Conservation (phyloP, 768 basidiomycete genomes). For the Rhizopogon vulgaris region DNA sequence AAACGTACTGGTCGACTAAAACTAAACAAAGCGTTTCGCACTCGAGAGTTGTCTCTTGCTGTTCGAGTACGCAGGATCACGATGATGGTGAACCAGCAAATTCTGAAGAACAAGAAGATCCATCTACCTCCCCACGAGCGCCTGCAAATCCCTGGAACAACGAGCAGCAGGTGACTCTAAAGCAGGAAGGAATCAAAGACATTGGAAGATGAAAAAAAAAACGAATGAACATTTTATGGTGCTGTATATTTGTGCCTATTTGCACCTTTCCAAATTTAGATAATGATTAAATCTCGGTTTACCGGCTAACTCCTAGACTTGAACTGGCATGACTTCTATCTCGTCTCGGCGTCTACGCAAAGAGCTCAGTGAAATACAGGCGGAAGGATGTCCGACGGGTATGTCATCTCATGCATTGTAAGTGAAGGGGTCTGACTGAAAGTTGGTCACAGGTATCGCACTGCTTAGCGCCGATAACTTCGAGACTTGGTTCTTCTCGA, state of each 20-base stretch:
- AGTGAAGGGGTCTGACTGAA: background rate
- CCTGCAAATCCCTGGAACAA: slow-evolving; percentile 43
- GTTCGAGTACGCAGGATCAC: slow-evolving; percentile 4
- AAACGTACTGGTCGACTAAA: background rate
- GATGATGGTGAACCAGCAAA: background rate
- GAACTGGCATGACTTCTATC: slow-evolving; percentile 50
- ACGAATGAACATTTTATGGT: slow-evolving; percentile 8
- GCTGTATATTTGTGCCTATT: slow-evolving; percentile 31
- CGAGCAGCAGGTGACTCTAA: slow-evolving; percentile 68
- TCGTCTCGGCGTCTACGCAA: slow-evolving; percentile 61
- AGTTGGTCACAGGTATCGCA: slow-evolving; percentile 52
- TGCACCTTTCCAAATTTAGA: slow-evolving; percentile 16
- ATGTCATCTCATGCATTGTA: background rate
- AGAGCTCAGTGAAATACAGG: slow-evolving; percentile 62
- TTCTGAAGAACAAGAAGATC: slow-evolving; percentile 21
- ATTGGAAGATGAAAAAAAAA: slow-evolving; percentile 20
- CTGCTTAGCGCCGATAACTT: slow-evolving; percentile 75
- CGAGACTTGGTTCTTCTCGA: slow-evolving; percentile 67
- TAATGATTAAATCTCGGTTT: background rate
- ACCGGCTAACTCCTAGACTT: slow-evolving; percentile 3
- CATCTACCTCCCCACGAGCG: slow-evolving; percentile 68
- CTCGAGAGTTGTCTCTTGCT: slow-evolving; percentile 1
- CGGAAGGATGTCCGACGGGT: slow-evolving; percentile 67
- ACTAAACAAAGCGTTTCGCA: background rate
- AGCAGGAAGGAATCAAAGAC: slow-evolving; percentile 43